phyloP scores from a whole-genome alignment of 75 land plant species.

The Pinus albicaulis region DNA sequence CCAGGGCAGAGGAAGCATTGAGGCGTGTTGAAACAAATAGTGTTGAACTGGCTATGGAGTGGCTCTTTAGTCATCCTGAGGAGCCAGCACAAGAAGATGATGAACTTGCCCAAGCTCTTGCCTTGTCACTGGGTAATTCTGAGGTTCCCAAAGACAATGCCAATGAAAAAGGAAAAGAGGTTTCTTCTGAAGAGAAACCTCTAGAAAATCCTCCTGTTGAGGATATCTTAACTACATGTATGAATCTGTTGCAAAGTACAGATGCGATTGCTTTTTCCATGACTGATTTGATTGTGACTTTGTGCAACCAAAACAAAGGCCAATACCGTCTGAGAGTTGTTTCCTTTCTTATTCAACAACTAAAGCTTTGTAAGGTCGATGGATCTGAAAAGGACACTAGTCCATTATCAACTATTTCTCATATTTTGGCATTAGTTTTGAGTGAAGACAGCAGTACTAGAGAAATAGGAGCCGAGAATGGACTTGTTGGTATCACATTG shows the following conservation, averaged over 20 bases:
- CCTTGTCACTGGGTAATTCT: slow-evolving; percentile 81
- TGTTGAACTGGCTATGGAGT: slow-evolving; percentile 98
- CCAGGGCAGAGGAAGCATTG: slow-evolving; percentile 94
- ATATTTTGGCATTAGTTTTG: slow-evolving; percentile 82
- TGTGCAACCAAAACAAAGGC: slow-evolving; percentile 78
- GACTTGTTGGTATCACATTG: slow-evolving; percentile 44
- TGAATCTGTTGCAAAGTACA: slow-evolving; percentile 69
- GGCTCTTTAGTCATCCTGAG: slow-evolving; percentile 90
- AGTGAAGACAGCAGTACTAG: slow-evolving; percentile 72
- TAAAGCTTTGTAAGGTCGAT: slow-evolving; percentile 62
- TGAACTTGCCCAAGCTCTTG: slow-evolving; percentile 94
- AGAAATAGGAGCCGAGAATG: slow-evolving; percentile 79
- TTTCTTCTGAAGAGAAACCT: slow-evolving; percentile 40
- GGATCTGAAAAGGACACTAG: slow-evolving; percentile 45
- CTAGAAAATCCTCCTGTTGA: slow-evolving; percentile 74
- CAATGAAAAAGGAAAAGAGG: slow-evolving; percentile 40
- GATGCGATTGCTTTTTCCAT: slow-evolving; percentile 78
- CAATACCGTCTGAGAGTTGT: slow-evolving; percentile 71
- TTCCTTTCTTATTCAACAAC: slow-evolving; percentile 62
- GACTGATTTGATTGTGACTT: slow-evolving; percentile 84
- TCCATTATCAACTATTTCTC: slow-evolving; percentile 63
- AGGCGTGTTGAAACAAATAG: slow-evolving; percentile 82
- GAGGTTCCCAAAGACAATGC: slow-evolving; percentile 54
- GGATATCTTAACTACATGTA: slow-evolving; percentile 63
- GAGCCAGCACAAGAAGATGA: slow-evolving; percentile 91